Evolutionary conservation across 345 rosid genomes (phyloP), one percentile per base, ranked within the genome.

Genomic region (Arabis hirsuta): DNA sequence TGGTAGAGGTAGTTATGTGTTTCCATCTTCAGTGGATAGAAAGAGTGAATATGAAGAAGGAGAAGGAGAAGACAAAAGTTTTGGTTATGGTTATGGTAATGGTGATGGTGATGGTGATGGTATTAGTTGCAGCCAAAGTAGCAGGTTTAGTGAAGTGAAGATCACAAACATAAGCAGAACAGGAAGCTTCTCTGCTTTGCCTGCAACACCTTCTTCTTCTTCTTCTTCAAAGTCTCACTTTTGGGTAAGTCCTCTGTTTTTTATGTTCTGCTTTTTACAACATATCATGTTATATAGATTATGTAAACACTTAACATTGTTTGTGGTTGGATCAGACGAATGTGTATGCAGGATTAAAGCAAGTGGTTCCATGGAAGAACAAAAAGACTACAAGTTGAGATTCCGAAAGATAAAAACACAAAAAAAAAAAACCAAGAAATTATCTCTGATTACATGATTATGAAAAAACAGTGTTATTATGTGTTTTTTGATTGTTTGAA

Each of bases 341-440:
- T 52, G 67, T 92, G 69, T 90, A 75, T 56, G 87, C 82, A 55
- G 87, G 98, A 26, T 67, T 90, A 74, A 92, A 85, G 82, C 88
- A 84, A 50, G 92, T 78, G 69, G 83, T 85, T 67, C 87, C 87
- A 42, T 84, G 93, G 96, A 86, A 71, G 81, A 73, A 76, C 67
- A 81, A 74, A 73, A 86, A 81, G 76, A 64, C 61, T 57, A 71
- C 72, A 57, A 38, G 12, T 76, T 64, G 27, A 76, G 71, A 24
- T 22, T 67, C 32, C 56, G 13, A 32, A 65, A 65, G 34, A 26
- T n/a, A 50, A 48, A 54, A 34, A 31, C 62, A 36, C 9, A 45
- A n/a, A 46, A 39, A 4, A 36, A 22, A 53, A 45, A 22, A 55
- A 47, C 2, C 47, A n/a, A 54, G 55, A 45, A 43, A 65, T 10